Evolutionary conservation across 495 filamentous ascomycete genomes (phyloP).

Genomic region (Lophiostoma macrostomum): DNA sequence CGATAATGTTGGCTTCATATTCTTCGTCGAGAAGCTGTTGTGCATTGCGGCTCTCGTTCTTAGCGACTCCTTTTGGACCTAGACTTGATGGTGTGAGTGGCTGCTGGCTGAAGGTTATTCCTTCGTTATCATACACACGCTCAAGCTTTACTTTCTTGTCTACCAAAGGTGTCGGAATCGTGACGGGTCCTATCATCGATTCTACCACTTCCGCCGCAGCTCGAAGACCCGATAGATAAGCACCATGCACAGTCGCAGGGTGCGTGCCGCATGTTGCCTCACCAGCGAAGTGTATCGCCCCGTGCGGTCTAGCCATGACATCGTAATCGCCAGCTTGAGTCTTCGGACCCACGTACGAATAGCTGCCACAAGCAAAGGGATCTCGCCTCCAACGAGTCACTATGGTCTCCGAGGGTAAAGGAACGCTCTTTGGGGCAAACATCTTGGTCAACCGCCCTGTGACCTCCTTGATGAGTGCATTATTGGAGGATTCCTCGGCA

Average conservation of each 20-base stretch:
- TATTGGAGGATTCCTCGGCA: conserved; percentile 71
- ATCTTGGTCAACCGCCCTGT: conserved; percentile 67
- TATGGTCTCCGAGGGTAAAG: conserved; percentile 78
- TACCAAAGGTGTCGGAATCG: conserved; percentile 71
- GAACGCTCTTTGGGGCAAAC: conserved; percentile 61
- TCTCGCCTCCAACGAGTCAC: conserved; percentile 93
- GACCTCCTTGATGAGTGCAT: conserved; percentile 73
- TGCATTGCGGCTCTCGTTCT: conserved; percentile 1
- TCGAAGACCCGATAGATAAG: conserved; percentile 87
- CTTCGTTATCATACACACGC: too few species aligned
- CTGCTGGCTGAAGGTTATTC: not conserved
- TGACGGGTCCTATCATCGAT: conserved; percentile 73
- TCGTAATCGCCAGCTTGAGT: conserved; percentile 89
- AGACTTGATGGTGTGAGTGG: conserved; percentile 12
- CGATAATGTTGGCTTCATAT: conserved; percentile 72
- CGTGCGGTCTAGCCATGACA: conserved; percentile 77
- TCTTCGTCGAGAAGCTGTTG: conserved; percentile 44
- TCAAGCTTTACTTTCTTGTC: conserved; percentile 51
- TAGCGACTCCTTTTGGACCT: not conserved
- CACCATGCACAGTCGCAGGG: conserved; percentile 94
- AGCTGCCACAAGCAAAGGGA: conserved; percentile 83
- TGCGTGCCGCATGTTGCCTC: conserved; percentile 95
- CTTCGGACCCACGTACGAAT: conserved; percentile 83
- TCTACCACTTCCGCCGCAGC: conserved; percentile 83
- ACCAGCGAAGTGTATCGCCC: conserved; percentile 92